A percentile compares a stretch with the other conserved stretches of the same genome.
These are phyloP conservation scores for Xylariales sp. DNA, from an alignment of 2,329 filamentous ascomycete genomes.

Conservation along the genomic window DNA sequence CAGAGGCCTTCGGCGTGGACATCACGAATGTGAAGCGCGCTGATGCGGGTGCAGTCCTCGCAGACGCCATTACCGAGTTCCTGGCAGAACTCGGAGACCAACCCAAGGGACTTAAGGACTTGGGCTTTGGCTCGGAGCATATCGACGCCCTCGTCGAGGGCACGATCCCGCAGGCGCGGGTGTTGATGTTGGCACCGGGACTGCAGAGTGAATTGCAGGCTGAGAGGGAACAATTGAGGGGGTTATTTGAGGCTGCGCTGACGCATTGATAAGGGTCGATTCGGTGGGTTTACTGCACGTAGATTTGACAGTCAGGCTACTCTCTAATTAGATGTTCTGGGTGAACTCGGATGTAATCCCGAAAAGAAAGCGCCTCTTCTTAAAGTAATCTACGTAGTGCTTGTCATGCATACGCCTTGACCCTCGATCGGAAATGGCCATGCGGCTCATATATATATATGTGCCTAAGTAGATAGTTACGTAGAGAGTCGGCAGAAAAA, in stretches of 20 bases:
- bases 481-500: too few species aligned
- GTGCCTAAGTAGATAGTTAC: too few species aligned
- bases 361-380: too few species aligned
- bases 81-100: slow-evolving; percentile 82
- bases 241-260: slow-evolving; percentile 61
- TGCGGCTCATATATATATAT: too few species aligned
- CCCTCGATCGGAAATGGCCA: too few species aligned
- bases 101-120: slow-evolving; percentile 74
- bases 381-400: too few species aligned
- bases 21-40: slow-evolving; percentile 82
- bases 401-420: too few species aligned
- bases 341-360: too few species aligned
- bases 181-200: slow-evolving; percentile 85
- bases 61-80: slow-evolving; percentile 78
- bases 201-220: slow-evolving; percentile 64
- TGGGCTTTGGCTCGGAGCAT: slow-evolving; percentile 75
- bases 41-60: slow-evolving; percentile 82
- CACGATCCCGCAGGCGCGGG: slow-evolving; percentile 85
- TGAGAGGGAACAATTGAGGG: slow-evolving; percentile 67
- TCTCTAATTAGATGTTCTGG: too few species aligned
- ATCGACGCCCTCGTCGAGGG: slow-evolving; percentile 86
- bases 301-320: too few species aligned
- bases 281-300: too few species aligned
- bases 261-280: slow-evolving; percentile 29
- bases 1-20: slow-evolving; percentile 88